Evolutionary conservation across 73 alveolate genomes (phyloP).

Genomic region (Paramecium octaurelia): DNA sequence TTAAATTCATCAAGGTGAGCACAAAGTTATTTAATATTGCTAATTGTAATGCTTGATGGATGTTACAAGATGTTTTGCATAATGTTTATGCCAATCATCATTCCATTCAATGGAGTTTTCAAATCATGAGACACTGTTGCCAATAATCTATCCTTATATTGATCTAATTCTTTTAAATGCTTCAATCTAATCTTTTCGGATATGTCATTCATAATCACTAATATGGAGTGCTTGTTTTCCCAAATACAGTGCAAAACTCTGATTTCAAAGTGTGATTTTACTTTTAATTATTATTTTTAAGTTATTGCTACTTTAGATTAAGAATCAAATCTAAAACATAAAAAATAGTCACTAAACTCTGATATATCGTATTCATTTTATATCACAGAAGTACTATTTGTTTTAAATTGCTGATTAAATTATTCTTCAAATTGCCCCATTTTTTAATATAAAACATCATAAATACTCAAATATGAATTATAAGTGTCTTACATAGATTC

Average conservation of each 20-base stretch:
- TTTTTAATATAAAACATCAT: not conserved
- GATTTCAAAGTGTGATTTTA: conserved; percentile 27
- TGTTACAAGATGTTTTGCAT: not conserved
- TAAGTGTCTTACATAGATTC: not conserved
- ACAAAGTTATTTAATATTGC: not conserved
- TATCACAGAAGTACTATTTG: not conserved
- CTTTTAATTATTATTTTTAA: not conserved
- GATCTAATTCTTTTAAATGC: conserved; percentile 55
- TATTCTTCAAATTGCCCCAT: not conserved
- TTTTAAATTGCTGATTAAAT: not conserved
- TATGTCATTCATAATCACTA: conserved; percentile 57
- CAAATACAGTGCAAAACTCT: conserved; percentile 7
- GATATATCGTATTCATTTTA: conserved; percentile 30
- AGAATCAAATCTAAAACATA: conserved; percentile 35
- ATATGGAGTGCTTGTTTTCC: not conserved
- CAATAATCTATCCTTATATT: conserved; percentile 43
- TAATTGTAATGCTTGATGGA: not conserved
- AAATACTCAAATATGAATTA: not conserved
- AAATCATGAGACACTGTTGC: conserved; percentile 60
- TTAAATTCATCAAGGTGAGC: conserved; percentile 27
- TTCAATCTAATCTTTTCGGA: conserved; percentile 62
- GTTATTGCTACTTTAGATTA: not conserved
- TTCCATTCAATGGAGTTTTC: conserved; percentile 62
- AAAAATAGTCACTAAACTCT: not conserved
- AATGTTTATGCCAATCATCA: conserved; percentile 14